These are phyloP conservation scores for Oenanthe javanica DNA, from an alignment of 140 eudicot species.

Conservation along the genomic window DNA sequence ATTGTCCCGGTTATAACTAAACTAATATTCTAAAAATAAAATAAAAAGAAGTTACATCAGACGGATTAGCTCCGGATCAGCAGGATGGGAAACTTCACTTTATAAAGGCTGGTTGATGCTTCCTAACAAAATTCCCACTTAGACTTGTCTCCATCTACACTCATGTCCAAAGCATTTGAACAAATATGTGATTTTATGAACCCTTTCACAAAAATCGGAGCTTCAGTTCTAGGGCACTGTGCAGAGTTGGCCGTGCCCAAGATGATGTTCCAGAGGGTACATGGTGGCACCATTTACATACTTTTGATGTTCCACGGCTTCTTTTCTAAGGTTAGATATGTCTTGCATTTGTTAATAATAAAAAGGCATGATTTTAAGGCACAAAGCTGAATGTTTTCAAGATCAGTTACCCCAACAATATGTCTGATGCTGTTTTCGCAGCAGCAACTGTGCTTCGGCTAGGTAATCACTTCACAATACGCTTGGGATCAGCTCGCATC, in stretches of 20 bases:
- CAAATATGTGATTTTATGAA: background rate
- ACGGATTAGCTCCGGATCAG: background rate
- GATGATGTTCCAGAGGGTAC: conserved; percentile 89
- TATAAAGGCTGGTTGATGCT: background rate
- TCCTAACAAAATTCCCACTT: background rate
- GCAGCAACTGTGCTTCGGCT: conserved; percentile 47
- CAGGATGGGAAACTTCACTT: background rate
- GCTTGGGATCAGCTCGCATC: conserved; percentile 86
- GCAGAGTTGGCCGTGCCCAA: conserved; percentile 83
- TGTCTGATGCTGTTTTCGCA: conserved; percentile 81
- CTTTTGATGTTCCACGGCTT: conserved; percentile 65
- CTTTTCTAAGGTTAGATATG: conserved; percentile 58
- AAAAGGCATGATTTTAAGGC: background rate
- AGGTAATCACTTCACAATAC: conserved; percentile 79
- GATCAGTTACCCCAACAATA: conserved; percentile 52
- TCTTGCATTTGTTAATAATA: background rate
- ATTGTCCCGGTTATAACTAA: background rate
- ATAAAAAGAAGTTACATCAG: background rate
- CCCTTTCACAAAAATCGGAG: background rate
- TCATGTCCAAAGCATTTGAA: background rate
- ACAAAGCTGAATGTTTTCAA: background rate
- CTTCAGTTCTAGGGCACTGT: conserved; percentile 48
- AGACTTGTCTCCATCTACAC: background rate
- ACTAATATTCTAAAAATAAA: background rate
- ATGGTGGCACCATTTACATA: conserved; percentile 68